Conservation (phyloP, 192 early-diverging fungal species). For the Podila horticola region DNA sequence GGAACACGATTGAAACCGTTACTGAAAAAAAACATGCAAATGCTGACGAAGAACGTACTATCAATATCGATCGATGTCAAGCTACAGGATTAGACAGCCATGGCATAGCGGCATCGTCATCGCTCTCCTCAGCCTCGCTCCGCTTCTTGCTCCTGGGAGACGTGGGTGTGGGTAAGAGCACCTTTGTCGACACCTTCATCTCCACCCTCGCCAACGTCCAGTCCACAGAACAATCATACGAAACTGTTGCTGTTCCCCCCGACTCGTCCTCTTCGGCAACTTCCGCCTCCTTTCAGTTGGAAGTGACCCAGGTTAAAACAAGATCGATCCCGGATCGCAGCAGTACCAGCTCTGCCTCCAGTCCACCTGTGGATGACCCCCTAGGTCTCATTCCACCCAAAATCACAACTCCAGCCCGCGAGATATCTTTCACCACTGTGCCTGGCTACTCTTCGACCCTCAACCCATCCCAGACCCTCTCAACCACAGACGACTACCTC, state of each 20-base stretch:
- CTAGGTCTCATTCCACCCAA: conserved; percentile 13
- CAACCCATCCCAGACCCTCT: conserved; percentile 7
- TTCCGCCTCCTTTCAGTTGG: not conserved
- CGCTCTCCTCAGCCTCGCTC: conserved; percentile 10
- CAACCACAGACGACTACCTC: conserved; percentile 20
- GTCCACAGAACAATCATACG: not conserved
- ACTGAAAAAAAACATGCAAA: not conserved
- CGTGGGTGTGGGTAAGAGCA: conserved; percentile 36
- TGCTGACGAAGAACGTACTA: not conserved
- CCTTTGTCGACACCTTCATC: conserved; percentile 42
- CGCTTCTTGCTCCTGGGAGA: conserved; percentile 44
- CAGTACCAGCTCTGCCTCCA: not conserved
- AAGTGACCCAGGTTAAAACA: not conserved
- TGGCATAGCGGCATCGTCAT: not conserved
- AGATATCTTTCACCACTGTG: conserved; percentile 12
- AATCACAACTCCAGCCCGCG: not conserved
- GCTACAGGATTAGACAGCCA: not conserved
- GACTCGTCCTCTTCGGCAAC: not conserved
- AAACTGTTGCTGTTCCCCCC: not conserved
- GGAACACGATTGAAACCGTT: not conserved
- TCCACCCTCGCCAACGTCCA: conserved; percentile 26
- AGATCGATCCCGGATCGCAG: not conserved
- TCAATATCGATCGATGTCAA: not conserved
- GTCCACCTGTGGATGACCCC: conserved; percentile 4
- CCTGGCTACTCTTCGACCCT: conserved; percentile 22